Evolutionary conservation across 208 protist genomes (phyloP).

Genomic region (Wallacemonas rigidus): DNA sequence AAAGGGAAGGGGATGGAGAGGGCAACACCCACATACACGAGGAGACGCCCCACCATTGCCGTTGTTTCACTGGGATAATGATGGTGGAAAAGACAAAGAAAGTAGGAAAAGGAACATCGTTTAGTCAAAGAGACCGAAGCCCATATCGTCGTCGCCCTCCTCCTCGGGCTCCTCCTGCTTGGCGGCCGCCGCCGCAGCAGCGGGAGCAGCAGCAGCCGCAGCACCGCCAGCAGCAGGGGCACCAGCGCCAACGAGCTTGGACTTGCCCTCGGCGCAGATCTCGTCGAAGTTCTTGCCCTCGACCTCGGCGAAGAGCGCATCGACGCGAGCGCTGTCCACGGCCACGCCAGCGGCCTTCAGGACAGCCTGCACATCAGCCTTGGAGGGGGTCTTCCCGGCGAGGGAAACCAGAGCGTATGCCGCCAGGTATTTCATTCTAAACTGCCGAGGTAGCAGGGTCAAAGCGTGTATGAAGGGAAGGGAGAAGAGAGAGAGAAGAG

Average conservation of each 20-base stretch:
- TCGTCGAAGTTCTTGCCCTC: constrained; percentile 49
- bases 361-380: constrained; percentile 57
- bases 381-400: constrained; percentile 39
- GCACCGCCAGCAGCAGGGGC: constrained; percentile 26
- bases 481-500: constrained; percentile 14
- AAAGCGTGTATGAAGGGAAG: constrained; percentile 3
- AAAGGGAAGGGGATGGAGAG: too few relatives aligned
- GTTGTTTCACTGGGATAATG: too few relatives aligned
- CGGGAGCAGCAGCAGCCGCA: constrained; percentile 26
- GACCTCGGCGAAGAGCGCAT: constrained; percentile 44
- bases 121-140: constrained; percentile 73
- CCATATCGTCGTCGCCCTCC: constrained; percentile 70
- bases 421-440: constrained; percentile 78
- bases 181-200: constrained; percentile 25
- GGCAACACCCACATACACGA: too few relatives aligned
- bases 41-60: too few relatives aligned
- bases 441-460: neutral
- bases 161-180: constrained; percentile 44
- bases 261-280: constrained; percentile 50
- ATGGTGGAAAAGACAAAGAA: constrained; percentile 1
- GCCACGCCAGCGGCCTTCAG: constrained; percentile 48
- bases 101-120: neutral
- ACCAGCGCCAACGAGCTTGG: constrained; percentile 52
- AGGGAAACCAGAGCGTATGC: constrained; percentile 76
- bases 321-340: constrained; percentile 43